These are phyloP conservation scores for Fraxinus xanthoxyloides DNA, from an alignment of 305 asterid genomes.

Conservation along the genomic window DNA sequence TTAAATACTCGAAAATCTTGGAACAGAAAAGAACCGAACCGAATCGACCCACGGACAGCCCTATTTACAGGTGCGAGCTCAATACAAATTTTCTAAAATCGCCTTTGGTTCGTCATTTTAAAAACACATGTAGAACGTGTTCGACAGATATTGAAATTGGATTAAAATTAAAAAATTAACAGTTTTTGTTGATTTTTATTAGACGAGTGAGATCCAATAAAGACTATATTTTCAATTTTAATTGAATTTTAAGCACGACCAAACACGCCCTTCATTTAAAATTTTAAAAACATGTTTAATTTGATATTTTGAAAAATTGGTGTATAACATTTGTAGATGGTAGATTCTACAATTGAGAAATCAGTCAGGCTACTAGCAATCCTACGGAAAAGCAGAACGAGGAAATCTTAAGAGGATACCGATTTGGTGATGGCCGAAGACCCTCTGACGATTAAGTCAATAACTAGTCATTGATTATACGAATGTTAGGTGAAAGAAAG, in stretches of 20 bases:
- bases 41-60: too few species aligned
- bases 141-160: too few species aligned
- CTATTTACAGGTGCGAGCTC: conserved; percentile 1
- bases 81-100: neutral
- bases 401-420: neutral
- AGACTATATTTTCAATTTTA: too few species aligned
- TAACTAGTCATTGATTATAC: neutral
- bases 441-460: neutral
- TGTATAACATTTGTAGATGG: neutral
- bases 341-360: neutral
- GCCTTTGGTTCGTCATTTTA: neutral
- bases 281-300: too few species aligned
- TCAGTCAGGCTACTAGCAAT: neutral
- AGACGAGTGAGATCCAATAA: too few species aligned
- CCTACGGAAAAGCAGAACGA: neutral
- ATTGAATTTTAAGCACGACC: too few species aligned
- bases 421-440: neutral
- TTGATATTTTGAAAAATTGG: neutral
- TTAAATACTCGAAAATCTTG: too few species aligned
- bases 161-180: too few species aligned
- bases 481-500: neutral
- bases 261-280: too few species aligned
- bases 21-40: too few species aligned
- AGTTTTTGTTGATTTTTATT: too few species aligned
- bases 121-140: too few species aligned